These are phyloP conservation scores for Naganishia antarctica DNA, from an alignment of 768 basidiomycete species.

Conservation along the genomic window DNA sequence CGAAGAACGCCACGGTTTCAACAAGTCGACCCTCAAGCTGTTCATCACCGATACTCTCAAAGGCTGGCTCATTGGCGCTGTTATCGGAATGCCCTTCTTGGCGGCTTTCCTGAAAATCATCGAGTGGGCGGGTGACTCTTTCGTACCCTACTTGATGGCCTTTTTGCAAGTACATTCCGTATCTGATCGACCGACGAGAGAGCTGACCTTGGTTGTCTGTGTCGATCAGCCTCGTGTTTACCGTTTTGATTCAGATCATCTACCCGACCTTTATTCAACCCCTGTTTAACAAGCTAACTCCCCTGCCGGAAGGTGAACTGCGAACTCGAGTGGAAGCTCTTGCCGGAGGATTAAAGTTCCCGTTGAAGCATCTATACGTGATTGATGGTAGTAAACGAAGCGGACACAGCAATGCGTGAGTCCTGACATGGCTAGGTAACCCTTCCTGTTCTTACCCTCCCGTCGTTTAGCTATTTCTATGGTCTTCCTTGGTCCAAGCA, in stretches of 20 bases:
- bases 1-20: slow-evolving; percentile 94
- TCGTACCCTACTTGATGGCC: slow-evolving; percentile 87
- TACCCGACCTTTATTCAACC: slow-evolving; percentile 63
- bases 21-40: slow-evolving; percentile 75
- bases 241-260: slow-evolving; percentile 64
- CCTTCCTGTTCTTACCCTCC: neutral
- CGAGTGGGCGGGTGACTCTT: slow-evolving; percentile 85
- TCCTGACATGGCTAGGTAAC: slow-evolving; percentile 2
- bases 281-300: slow-evolving; percentile 93
- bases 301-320: slow-evolving; percentile 70
- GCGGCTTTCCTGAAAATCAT: slow-evolving; percentile 82
- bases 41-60: slow-evolving; percentile 79
- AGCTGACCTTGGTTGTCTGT: neutral
- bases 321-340: slow-evolving; percentile 71
- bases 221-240: slow-evolving; percentile 69
- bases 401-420: slow-evolving; percentile 76
- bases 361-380: slow-evolving; percentile 87
- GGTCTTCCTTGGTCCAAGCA: slow-evolving; percentile 72
- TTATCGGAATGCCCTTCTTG: slow-evolving; percentile 77
- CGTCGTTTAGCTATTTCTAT: slow-evolving; percentile 86
- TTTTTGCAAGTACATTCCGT: slow-evolving; percentile 65
- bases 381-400: slow-evolving; percentile 95
- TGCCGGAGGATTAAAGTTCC: slow-evolving; percentile 79
- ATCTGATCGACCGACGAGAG: neutral
- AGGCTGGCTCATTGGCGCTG: slow-evolving; percentile 65